A percentile compares a stretch with the other conserved stretches of the same genome.
phyloP scores from a whole-genome alignment of 2,329 filamentous ascomycete species.

The Cryphonectria radicalis region DNA sequence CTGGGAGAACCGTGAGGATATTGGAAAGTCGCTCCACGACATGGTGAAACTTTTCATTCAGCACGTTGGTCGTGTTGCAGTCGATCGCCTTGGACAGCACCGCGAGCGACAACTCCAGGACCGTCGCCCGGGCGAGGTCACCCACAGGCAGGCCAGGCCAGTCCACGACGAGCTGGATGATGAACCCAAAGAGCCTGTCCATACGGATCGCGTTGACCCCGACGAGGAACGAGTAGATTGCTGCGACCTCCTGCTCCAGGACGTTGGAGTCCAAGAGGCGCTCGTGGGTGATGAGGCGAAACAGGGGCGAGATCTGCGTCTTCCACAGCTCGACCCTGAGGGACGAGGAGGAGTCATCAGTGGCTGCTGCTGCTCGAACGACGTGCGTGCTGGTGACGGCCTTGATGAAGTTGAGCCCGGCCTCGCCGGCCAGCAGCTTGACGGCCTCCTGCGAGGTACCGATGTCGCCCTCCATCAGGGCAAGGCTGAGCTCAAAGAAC shows the following conservation, averaged over 20 bases:
- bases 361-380: background rate
- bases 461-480: slow-evolving; percentile 39
- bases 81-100: slow-evolving; percentile 32
- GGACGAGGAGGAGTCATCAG: too few relatives aligned
- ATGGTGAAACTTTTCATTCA: slow-evolving; percentile 25
- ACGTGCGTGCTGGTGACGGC: background rate
- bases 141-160: background rate
- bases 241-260: slow-evolving; percentile 43
- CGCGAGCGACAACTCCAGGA: slow-evolving; percentile 29
- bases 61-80: slow-evolving; percentile 29
- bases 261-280: slow-evolving; percentile 43
- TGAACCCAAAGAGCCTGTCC: slow-evolving; percentile 39
- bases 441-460: slow-evolving; percentile 37
- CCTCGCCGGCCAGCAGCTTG: slow-evolving; percentile 26
- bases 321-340: slow-evolving; percentile 19
- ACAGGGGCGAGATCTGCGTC: slow-evolving; percentile 38
- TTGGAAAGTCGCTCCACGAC: slow-evolving; percentile 2
- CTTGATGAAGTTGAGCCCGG: slow-evolving; percentile 27
- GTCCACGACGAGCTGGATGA: slow-evolving; percentile 26
- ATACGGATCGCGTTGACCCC: slow-evolving; percentile 40
- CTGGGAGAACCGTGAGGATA: background rate
- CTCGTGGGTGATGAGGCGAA: slow-evolving; percentile 42
- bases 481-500: slow-evolving; percentile 39
- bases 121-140: slow-evolving; percentile 25
- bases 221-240: slow-evolving; percentile 41